These are phyloP conservation scores for Ogataea minuta DNA, from an alignment of 805 yeast genomes.

Conservation along the genomic window DNA sequence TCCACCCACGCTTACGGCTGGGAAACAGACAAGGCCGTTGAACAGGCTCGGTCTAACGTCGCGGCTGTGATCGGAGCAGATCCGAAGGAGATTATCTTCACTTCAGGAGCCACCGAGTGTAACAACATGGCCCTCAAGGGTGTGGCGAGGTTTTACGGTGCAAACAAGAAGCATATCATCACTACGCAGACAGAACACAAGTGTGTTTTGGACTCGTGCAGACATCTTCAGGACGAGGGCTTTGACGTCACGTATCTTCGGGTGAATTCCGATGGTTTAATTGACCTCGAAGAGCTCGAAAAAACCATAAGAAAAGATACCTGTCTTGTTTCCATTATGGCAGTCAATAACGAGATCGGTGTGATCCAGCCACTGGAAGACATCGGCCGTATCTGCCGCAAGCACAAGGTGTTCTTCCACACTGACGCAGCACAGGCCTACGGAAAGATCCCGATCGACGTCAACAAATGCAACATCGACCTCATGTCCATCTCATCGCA, in stretches of 20 bases:
- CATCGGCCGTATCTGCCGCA: conserved; percentile 84
- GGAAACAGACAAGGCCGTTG: conserved; percentile 95
- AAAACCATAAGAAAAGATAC: conserved; percentile 88
- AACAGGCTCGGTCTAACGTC: conserved; percentile 75
- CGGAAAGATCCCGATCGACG: conserved; percentile 91
- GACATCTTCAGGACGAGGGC: conserved; percentile 94
- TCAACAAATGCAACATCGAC: conserved; percentile 90
- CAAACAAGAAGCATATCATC: conserved; percentile 88
- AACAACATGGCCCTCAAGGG: conserved; percentile 96
- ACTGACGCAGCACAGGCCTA: conserved; percentile 97
- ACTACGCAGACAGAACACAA: conserved; percentile 98
- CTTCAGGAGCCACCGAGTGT: conserved; percentile 97
- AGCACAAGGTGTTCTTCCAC: conserved; percentile 91
- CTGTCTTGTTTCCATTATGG: conserved; percentile 87
- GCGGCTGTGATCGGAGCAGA: conserved; percentile 89
- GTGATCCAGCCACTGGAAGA: conserved; percentile 95
- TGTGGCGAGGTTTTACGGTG: conserved; percentile 87
- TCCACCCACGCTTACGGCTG: conserved; percentile 97
- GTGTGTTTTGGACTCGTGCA: conserved; percentile 96
- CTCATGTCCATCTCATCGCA: conserved; percentile 92
- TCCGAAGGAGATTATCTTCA: conserved; percentile 94
- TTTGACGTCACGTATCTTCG: conserved; percentile 93
- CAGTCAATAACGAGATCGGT: conserved; percentile 97
- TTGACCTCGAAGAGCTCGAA: conserved; percentile 74
- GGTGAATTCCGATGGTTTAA: conserved; percentile 76